A percentile compares a stretch with the other conserved stretches of the same genome.
Evolutionary conservation across 2,329 filamentous ascomycete species (phyloP).

Genomic region (Ascochyta rabiei): DNA sequence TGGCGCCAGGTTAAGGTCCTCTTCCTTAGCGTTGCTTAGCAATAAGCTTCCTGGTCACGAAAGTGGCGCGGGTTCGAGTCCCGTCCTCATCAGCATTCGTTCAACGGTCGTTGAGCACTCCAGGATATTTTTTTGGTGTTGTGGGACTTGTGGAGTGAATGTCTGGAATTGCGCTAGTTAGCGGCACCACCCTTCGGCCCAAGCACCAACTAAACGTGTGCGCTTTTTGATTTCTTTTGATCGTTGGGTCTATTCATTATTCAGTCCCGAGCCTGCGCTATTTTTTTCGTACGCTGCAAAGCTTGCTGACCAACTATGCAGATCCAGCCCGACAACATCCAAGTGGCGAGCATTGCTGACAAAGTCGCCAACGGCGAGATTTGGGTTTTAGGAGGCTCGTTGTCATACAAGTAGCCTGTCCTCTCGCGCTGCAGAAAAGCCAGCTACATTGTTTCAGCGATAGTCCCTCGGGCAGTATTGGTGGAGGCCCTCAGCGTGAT

Average conservation of each 20-base stretch:
- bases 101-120: slow-evolving; percentile 25
- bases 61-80: slow-evolving; percentile 51
- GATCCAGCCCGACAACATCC: slow-evolving; percentile 80
- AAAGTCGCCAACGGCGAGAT: slow-evolving; percentile 88
- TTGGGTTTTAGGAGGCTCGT: slow-evolving; percentile 72
- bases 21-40: slow-evolving; percentile 24
- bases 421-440: no score
- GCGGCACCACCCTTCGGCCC: slow-evolving; percentile 2
- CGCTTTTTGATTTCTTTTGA: background rate
- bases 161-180: slow-evolving; percentile 12
- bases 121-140: slow-evolving; percentile 30
- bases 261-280: background rate
- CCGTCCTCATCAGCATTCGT: slow-evolving; percentile 49
- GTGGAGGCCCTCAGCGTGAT: no score
- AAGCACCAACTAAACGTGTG: slow-evolving; percentile 1
- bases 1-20: slow-evolving; percentile 42
- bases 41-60: slow-evolving; percentile 44
- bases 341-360: slow-evolving; percentile 75
- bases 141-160: slow-evolving; percentile 11
- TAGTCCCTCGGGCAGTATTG: no score
- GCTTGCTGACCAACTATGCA: slow-evolving; percentile 40
- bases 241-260: background rate
- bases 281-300: background rate
- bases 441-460: no score
- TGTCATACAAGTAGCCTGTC: no score